Evolutionary conservation across 176 grass and related monocot genomes (phyloP).

Genomic region (Triticum aestivum): IWGSC_CS_RefSeq_v2.1 NC_057804.1:571258431-571258930

Average conservation of each 20-base stretch:
- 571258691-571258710: constrained; percentile 3
- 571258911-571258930: neutral
- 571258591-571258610: neutral
- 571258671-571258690: neutral
- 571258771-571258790: neutral
- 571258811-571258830: neutral
- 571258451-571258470: neutral
- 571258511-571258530: neutral
- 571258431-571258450: neutral
- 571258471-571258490: neutral
- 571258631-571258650: neutral
- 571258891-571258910: neutral
- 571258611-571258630: neutral
- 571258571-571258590: neutral
- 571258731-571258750: neutral
- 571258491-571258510: neutral
- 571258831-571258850: neutral
- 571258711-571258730: neutral
- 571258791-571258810: neutral
- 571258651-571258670: neutral
- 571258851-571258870: neutral
- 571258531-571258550: neutral
- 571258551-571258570: neutral
- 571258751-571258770: neutral
- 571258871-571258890: neutral